Evolutionary conservation across 331 rosid species (phyloP).

Genomic region (Malus hybrid): DNA sequence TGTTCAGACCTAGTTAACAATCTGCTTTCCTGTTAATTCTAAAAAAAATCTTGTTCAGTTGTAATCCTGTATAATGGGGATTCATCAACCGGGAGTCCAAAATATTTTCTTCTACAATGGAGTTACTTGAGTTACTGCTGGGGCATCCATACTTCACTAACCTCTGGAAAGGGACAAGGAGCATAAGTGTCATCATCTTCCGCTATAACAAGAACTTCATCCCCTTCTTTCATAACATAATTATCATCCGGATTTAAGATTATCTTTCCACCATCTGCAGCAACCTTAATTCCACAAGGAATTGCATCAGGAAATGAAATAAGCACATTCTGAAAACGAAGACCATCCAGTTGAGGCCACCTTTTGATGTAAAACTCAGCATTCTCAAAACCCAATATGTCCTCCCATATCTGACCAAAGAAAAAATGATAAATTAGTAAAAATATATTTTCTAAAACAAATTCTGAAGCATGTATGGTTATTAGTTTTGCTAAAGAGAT

Average conservation of each 20-base stretch:
- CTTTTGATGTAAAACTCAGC: slow-evolving; percentile 94
- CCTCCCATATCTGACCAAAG: slow-evolving; percentile 95
- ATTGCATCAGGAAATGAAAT: slow-evolving; percentile 94
- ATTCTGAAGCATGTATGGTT: not conserved
- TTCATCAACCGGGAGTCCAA: not conserved
- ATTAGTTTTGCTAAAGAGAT: not conserved
- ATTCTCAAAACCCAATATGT: slow-evolving; percentile 95
- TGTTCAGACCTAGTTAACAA: not conserved
- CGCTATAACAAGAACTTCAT: slow-evolving; percentile 95
- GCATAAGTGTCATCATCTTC: slow-evolving; percentile 98
- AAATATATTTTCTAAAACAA: slow-evolving; percentile 1
- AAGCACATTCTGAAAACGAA: slow-evolving; percentile 54
- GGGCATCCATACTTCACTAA: slow-evolving; percentile 6
- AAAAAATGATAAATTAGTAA: slow-evolving; percentile 2
- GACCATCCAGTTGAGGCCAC: slow-evolving; percentile 83
- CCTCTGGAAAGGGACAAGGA: slow-evolving; percentile 85
- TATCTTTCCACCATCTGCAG: slow-evolving; percentile 80
- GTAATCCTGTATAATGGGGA: not conserved
- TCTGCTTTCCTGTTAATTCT: not conserved
- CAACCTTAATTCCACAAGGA: slow-evolving; percentile 94
- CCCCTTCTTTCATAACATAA: slow-evolving; percentile 74
- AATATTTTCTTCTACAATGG: not conserved
- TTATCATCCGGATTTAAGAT: slow-evolving; percentile 76
- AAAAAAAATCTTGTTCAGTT: not conserved
- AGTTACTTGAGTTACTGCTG: not conserved